Conservation (phyloP, 768 basidiomycete species). For the Lentinula raphanica region DNA sequence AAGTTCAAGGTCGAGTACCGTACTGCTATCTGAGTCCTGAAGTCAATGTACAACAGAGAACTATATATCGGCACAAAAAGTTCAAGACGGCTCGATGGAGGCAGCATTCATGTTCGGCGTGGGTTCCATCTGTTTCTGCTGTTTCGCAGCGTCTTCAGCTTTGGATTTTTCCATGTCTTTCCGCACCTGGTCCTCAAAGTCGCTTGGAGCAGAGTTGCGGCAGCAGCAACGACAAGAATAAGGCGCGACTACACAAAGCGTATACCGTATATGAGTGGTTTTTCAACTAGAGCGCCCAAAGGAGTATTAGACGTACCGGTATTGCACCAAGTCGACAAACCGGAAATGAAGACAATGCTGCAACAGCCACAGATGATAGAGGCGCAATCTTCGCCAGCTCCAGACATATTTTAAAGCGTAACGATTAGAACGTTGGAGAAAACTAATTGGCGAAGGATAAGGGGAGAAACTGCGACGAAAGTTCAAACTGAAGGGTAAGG, state of each 20-base stretch:
- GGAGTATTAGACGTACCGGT: conserved; percentile 1
- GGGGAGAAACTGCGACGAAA: too few species aligned
- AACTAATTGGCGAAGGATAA: too few species aligned
- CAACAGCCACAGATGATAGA: background rate
- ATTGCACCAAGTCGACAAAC: background rate
- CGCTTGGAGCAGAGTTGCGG: background rate
- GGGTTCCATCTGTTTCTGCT: conserved; percentile 1
- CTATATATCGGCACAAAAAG: too few species aligned
- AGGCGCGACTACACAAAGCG: background rate
- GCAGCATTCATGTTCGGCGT: background rate
- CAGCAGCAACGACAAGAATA: background rate
- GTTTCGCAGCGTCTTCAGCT: conserved; percentile 2
- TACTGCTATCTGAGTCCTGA: too few species aligned
- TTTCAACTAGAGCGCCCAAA: background rate
- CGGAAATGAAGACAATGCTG: background rate
- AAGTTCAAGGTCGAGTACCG: too few species aligned
- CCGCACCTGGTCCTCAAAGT: background rate
- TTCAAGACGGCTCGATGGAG: background rate
- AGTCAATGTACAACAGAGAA: too few species aligned
- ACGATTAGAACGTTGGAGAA: background rate
- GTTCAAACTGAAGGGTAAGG: too few species aligned
- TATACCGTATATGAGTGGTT: background rate
- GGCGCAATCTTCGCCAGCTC: background rate
- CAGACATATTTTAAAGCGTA: background rate
- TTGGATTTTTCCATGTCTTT: conserved; percentile 3